These are phyloP conservation scores for Fraxinus angustifolia DNA, from an alignment of 305 asterid species.

Conservation along the genomic window DNA sequence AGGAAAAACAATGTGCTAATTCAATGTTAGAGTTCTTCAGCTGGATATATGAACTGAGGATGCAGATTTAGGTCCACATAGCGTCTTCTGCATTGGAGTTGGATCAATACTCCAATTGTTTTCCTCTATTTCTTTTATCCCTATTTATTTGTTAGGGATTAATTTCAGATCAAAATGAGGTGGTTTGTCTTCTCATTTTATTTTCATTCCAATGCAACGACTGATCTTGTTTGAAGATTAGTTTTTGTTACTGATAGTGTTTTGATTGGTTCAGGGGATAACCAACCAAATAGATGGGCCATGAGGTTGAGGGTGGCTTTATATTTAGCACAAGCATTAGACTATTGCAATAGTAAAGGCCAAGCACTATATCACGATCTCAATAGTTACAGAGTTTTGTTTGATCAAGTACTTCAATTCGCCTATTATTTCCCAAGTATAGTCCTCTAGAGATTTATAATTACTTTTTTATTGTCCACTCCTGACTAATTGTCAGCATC, in stretches of 20 bases:
- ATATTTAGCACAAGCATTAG: slow-evolving; percentile 48
- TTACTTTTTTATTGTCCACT: background rate
- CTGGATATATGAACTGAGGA: background rate
- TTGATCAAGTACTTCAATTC: slow-evolving; percentile 35
- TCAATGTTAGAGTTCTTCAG: background rate
- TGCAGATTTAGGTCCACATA: background rate
- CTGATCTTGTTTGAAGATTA: background rate
- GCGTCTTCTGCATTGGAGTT: background rate
- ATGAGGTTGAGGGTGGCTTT: slow-evolving; percentile 51
- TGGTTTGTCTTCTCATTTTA: background rate
- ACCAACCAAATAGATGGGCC: slow-evolving; percentile 47
- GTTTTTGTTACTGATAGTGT: background rate
- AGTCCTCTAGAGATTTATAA: background rate
- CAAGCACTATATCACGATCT: slow-evolving; percentile 44
- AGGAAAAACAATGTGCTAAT: background rate
- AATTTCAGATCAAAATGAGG: background rate
- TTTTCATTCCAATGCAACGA: background rate
- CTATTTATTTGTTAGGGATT: background rate
- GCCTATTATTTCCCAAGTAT: background rate
- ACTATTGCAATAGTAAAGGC: slow-evolving; percentile 46
- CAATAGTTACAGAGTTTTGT: slow-evolving; percentile 45
- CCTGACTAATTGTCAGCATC: slow-evolving; percentile 2
- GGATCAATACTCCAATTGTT: background rate
- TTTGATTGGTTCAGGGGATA: slow-evolving; percentile 35
- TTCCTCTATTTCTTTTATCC: background rate